Percentiles rank a stretch among this genome's conserved stretches.
phyloP scores from a whole-genome alignment of 2,329 filamentous ascomycete species.

The Cadophora luteo-olivacea region DNA sequence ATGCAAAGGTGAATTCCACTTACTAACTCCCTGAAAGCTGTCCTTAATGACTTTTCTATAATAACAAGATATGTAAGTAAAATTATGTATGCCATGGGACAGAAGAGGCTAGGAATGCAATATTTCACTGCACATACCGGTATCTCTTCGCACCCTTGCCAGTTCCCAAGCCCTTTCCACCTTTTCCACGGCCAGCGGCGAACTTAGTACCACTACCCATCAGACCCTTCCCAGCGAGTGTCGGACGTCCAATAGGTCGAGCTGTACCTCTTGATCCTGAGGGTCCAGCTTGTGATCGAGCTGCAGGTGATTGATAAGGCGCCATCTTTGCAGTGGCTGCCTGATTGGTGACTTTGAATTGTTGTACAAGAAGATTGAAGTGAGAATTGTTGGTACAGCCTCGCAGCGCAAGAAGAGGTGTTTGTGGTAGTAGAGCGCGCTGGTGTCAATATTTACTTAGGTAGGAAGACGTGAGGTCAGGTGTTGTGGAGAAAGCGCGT shows the following conservation, averaged over 20 bases:
- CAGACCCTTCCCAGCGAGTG: slow-evolving; percentile 26
- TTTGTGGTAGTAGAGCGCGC: no score
- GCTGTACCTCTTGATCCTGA: background rate
- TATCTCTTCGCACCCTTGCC: slow-evolving; percentile 18
- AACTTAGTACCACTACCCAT: background rate
- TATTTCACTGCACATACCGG: slow-evolving; percentile 17
- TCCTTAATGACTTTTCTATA: slow-evolving; percentile 57
- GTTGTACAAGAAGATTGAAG: background rate
- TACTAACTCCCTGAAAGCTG: slow-evolving; percentile 58
- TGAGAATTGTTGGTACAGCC: background rate
- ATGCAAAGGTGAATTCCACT: slow-evolving; percentile 38
- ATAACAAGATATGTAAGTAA: slow-evolving; percentile 10
- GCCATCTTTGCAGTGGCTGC: background rate
- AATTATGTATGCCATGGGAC: background rate
- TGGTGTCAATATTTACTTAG: slow-evolving; percentile 1
- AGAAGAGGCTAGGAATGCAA: background rate
- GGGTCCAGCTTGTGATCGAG: background rate
- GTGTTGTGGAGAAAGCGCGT: background rate
- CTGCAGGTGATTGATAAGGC: background rate
- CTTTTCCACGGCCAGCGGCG: slow-evolving; percentile 29
- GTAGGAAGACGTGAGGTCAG: no score
- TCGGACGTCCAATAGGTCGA: background rate
- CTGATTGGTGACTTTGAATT: background rate
- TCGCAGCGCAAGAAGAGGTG: no score
- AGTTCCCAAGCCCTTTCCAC: slow-evolving; percentile 24